phyloP scores from a whole-genome alignment of 768 basidiomycete species.

The Tricholoma saponaceum region DNA sequence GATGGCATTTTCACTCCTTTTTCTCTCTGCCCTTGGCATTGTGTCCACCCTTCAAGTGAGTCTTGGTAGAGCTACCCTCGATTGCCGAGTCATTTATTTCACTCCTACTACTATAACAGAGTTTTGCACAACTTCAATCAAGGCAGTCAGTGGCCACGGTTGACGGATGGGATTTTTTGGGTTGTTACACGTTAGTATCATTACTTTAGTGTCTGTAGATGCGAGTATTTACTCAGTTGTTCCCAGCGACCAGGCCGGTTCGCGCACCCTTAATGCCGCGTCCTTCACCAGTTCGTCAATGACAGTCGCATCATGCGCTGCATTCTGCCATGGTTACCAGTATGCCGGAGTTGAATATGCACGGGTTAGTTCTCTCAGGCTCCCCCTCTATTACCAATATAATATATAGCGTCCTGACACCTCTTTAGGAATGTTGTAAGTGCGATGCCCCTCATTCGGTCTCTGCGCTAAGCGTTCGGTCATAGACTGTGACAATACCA shows the following conservation, averaged over 20 bases:
- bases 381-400: neutral
- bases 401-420: neutral
- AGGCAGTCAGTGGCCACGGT: neutral
- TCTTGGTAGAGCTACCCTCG: neutral
- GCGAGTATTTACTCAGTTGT: neutral
- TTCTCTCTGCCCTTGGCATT: neutral
- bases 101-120: neutral
- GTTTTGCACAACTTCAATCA: neutral
- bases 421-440: neutral
- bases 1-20: neutral
- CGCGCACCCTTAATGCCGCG: neutral
- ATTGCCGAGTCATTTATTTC: neutral
- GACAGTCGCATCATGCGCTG: neutral
- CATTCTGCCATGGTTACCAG: neutral
- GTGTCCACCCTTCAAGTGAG: neutral
- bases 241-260: neutral
- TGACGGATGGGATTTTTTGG: neutral
- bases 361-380: neutral
- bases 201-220: neutral
- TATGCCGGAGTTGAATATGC: slow-evolving; percentile 1
- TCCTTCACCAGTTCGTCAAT: neutral
- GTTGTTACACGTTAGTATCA: neutral
- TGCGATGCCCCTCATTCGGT: neutral
- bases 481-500: neutral
- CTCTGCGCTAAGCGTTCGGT: neutral